Base-by-base conservation (phyloP, 164 flowering plant species). In the Cinnamomum micranthum region DNA sequence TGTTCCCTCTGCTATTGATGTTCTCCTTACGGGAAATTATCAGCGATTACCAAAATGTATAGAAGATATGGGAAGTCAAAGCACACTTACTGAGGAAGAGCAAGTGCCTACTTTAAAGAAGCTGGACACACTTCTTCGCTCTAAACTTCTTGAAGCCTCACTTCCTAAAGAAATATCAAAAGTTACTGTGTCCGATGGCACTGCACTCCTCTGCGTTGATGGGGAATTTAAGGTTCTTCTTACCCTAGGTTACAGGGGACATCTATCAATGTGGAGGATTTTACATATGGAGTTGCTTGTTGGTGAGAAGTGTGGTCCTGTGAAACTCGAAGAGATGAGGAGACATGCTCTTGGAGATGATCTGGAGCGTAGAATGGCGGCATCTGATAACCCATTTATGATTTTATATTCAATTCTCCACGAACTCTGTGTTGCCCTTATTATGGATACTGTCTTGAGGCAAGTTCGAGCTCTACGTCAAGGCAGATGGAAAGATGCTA, bases 401-500 rank as follows among this genome's bases (percentile, higher is more conserved):
- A 85, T 79, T 68, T 82, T 96, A 68, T 91, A 96, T 77, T 94
- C 98, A 51, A 86, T 92, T 78, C 89, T 96, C 28, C 99, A 96
- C 74, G 99, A 96, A 78, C 86, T 96, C 24, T 96, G 97, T 83
- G 89, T 94, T 80, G 89, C 97, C 28, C 88, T 96, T 24, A 72
- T 86, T 71, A 94, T 96, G 99, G 99, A 96, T 80, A 96, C 99
- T 69, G 97, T 91, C 70, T 77, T 96, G 76, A 88, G 94, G 79
- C 99, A 96, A 82, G 98, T 91, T 27, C 88, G 87, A 77, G 83
- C 86, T 50, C 91, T 96, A 74, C 88, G 93, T 5, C 92, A 84
- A 69, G 98, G 94, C 35, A 84, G 99, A 79, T 96, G 99, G 99
- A 96, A 86, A 84, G 93, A 94, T 90, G 93, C 95, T 65, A 96